Evolutionary conservation across 208 protist species (phyloP), one percentile per base, ranked within the genome.

Genomic region (Phytomonas sp.): DNA sequence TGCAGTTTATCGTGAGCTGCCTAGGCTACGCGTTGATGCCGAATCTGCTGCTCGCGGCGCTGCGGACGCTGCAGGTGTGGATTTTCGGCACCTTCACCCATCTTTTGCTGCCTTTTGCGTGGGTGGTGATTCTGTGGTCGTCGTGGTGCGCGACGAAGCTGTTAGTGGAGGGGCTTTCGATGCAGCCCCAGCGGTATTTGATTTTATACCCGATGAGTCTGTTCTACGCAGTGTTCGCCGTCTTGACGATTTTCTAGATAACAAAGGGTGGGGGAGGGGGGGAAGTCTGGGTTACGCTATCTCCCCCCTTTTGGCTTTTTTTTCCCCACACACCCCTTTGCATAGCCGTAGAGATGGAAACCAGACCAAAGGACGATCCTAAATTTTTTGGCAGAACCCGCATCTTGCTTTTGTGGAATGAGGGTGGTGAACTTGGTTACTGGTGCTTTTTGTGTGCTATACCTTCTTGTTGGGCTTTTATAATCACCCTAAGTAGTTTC

Each of bases 191-290:
- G 72, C 71, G 82, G 37, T 95, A 84, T 66, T 74, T 95, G 1
- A 81, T 95, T 15, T 40, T 95, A 60, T 95, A 95, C 53, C 89
- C 89, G 8, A 77, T 86, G 31, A 66, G 89, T 26, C 78, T 95
- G 31, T 95, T 95, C 68, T 95, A 95, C 78, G 77, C 86, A 23
- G 78, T 87, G 2, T 93, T 95, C 72, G 87, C 88, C 11, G 80
- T 79, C 4, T 46, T 95, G 33, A 91, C 85, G 0, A 82, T 93
- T 13, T 95, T 90, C 67, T 95, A 77, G 43, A 30, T 36, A 0
- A n/a, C n/a, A n/a, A n/a, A n/a, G n/a, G n/a, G n/a, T n/a, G n/a
- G n/a, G n/a, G n/a, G n/a, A n/a, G n/a, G n/a, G n/a, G n/a, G n/a
- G n/a, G n/a, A n/a, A n/a, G n/a, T n/a, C n/a, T n/a, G n/a, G n/a